Conservation (phyloP, 2,329 filamentous ascomycete genomes). For the Cladosporium sphaerospermum region DNA sequence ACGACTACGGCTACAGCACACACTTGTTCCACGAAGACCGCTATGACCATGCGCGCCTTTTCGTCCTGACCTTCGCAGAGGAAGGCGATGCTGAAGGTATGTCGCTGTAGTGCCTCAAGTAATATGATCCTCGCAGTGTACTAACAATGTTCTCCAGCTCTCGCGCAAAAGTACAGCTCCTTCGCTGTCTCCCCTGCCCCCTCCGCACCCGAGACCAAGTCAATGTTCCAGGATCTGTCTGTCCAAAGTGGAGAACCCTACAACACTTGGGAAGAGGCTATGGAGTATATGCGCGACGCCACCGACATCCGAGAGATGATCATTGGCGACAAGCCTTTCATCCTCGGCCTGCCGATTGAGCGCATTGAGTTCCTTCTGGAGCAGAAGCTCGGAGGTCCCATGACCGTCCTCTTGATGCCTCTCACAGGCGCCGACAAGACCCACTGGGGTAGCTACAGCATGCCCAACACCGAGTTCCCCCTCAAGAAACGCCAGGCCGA, state of each 20-base stretch:
- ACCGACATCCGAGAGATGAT: constrained; percentile 1
- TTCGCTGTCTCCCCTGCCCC: constrained; percentile 25
- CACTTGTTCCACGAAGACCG: constrained; percentile 34
- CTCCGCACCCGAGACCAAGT: constrained; percentile 16
- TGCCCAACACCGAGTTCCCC: constrained; percentile 19
- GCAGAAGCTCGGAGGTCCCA: constrained; percentile 3
- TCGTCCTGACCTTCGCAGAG: constrained; percentile 24
- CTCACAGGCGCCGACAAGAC: constrained; percentile 12
- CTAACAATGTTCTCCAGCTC: neutral
- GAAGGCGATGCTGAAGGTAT: constrained; percentile 14
- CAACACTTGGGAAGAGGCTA: neutral
- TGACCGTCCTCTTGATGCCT: constrained; percentile 21
- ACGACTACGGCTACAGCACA: constrained; percentile 39
- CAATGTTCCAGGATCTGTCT: constrained; percentile 26
- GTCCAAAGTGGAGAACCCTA: constrained; percentile 20
- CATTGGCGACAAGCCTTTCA: constrained; percentile 16
- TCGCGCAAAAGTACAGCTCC: constrained; percentile 9
- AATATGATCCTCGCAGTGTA: neutral
- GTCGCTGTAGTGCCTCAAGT: neutral
- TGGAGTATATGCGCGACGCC: neutral
- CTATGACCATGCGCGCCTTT: constrained; percentile 8
- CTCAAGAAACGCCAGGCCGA: constrained; percentile 24
- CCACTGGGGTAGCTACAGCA: constrained; percentile 29
- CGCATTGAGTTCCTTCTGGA: constrained; percentile 13
- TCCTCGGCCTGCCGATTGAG: constrained; percentile 15